A percentile compares a stretch with the other conserved stretches of the same genome.
Evolutionary conservation across 805 yeast genomes (phyloP).

Genomic region (Yarrowia sp.): DNA sequence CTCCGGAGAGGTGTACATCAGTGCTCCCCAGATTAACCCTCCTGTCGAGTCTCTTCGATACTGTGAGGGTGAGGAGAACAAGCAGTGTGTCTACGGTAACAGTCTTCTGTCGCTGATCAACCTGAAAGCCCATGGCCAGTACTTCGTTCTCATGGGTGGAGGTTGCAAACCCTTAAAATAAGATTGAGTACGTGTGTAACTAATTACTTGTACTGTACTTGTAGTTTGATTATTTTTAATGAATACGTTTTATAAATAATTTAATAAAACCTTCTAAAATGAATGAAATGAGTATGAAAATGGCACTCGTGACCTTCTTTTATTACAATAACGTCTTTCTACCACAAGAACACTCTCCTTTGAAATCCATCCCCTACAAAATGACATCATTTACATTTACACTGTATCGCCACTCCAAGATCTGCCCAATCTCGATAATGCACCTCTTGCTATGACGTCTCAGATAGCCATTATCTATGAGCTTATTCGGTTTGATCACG

Average conservation of each 20-base stretch:
- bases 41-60: neutral
- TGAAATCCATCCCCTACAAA: too few species aligned
- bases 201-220: too few species aligned
- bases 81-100: constrained; percentile 39
- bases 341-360: too few species aligned
- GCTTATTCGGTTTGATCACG: constrained; percentile 13
- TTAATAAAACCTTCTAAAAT: too few species aligned
- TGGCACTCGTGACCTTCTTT: too few species aligned
- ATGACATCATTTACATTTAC: too few species aligned
- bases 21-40: neutral
- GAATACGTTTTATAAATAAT: too few species aligned
- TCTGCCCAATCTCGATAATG: neutral
- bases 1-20: constrained; percentile 18
- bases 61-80: constrained; percentile 36
- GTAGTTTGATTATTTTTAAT: too few species aligned
- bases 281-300: too few species aligned
- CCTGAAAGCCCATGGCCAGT: constrained; percentile 19
- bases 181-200: neutral
- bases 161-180: neutral
- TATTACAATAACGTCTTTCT: too few species aligned
- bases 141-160: constrained; percentile 22
- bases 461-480: constrained; percentile 22
- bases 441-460: constrained; percentile 2
- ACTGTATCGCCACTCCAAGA: too few species aligned
- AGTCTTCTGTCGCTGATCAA: constrained; percentile 11